Evolutionary conservation across 2,329 filamentous ascomycete species (phyloP), one percentile per base, ranked within the genome.

Genomic region (Clonostachys byssicola): DNA sequence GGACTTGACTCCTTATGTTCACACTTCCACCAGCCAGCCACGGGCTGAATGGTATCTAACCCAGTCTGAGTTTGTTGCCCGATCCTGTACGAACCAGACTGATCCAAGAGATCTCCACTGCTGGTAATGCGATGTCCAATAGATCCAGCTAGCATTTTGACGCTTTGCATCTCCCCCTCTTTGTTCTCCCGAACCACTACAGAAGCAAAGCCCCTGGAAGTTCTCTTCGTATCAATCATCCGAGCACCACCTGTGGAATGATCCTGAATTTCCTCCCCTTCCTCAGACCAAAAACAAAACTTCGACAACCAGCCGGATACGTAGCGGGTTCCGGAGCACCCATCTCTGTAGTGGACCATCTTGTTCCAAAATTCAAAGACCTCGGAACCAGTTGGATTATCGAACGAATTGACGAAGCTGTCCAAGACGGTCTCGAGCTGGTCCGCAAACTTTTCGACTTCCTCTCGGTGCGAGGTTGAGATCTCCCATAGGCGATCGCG

Each of bases 361-460:
- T 34, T 53, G 17, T 50, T 55, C 69, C 71, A 75, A 52, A 75
- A 74, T 3, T 57, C 46, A 1, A 56, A 44, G 6, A 67, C 54
- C 2, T 62, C 55, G 1, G 47, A 42, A 4, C 52, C 45, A 0
- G 49, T 45, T 0, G 62, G 60, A 0, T 58, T 33, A 3, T 66
- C 56, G 42, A 75, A 74, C 0, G 63, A 60, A 0, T 43, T 48
- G 5, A 76, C 47, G 45, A 77, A 70, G 17, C 59, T 50, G 3
- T 59, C 51, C 4, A 75, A 35, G 4, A 77, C 56, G 0, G 71
- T 67, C 4, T 46, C 51, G 3, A 77, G 59, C 23, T 71, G 56
- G 5, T 50, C 42, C 6, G 51, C 52, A 41, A 70, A 73, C 12
- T 52, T 45, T 1, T 49, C 51, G 0, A 67, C 54, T 46, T 75